Evolutionary conservation across 352 stramenopile genomes (phyloP), one percentile per base, ranked within the genome.

Genomic region (Globisporangium canariense): DNA sequence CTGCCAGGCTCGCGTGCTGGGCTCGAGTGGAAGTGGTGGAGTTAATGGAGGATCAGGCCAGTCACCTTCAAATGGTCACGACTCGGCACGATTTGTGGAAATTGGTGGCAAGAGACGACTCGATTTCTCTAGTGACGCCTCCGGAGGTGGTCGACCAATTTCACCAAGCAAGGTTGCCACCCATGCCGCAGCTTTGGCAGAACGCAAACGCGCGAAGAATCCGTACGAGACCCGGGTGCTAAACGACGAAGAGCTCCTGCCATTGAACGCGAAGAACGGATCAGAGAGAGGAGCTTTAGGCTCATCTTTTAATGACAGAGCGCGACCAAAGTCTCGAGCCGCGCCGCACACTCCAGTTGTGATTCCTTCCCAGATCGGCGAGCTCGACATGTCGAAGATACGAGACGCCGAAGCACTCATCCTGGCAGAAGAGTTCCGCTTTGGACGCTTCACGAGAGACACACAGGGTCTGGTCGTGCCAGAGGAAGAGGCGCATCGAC

Each of bases 381-480:
- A 97, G 62, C 62, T 91, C 2, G 90, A 97, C 52, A 90, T 97
- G 82, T 50, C 77, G 22, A 77, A 90, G 1, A 82, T 97, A 58
- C 75, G 76, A 25, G 77, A 86, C 22, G 88, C 82, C 6, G 88
- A 96, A 58, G 46, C 58, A 6, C 43, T 94, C 0, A 55, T 97
- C 3, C 43, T 97, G 1, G 61, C 81, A 10, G 90, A 96, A 67
- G 89, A 97, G 71, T 67, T 66, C 18, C 56, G 69, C 3, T 83
- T 78, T 60, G 87, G 87, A 2, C 72, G 76, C 1, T 93, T 88
- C 36, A 78, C 85, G 18, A 76, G 83, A 1, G 86, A 96, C 60
- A 63, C 81, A 25, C 75, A 93, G n/a, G 83, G 86, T 7, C 79
- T 71, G 3, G 43, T 96, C 3, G 80, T 96, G 1, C 87, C 87